phyloP scores from a whole-genome alignment of 2,329 filamentous ascomycete genomes.

The Cadophora gregata region DNA sequence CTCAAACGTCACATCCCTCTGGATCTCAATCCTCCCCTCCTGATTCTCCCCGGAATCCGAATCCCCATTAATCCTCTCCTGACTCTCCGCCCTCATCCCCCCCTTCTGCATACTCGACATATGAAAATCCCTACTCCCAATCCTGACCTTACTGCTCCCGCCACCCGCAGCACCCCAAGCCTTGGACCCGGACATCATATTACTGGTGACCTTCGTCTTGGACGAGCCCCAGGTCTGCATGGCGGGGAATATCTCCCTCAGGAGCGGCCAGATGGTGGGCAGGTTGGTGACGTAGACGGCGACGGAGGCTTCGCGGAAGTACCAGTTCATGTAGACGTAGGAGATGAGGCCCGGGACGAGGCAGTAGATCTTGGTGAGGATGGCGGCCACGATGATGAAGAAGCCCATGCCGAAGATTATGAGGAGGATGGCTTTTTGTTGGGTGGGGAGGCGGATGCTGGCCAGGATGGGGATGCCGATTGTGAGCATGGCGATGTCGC shows the following conservation, averaged over 20 bases:
- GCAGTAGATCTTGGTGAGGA: conserved; percentile 56
- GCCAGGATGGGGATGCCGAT: conserved; percentile 55
- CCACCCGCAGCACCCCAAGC: background rate
- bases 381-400: conserved; percentile 52
- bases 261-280: conserved; percentile 56
- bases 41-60: conserved; percentile 8
- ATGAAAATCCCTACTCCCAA: conserved; percentile 6
- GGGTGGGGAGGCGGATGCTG: conserved; percentile 48
- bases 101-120: conserved; percentile 4
- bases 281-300: conserved; percentile 58
- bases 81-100: conserved; percentile 4
- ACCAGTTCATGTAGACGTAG: conserved; percentile 50
- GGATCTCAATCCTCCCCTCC: conserved; percentile 12
- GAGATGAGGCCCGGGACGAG: conserved; percentile 44
- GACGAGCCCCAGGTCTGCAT: conserved; percentile 17
- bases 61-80: conserved; percentile 17
- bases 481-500: conserved; percentile 54
- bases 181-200: background rate
- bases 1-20: conserved; percentile 14
- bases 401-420: conserved; percentile 56
- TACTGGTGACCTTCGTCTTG: background rate
- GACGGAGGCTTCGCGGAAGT: conserved; percentile 56
- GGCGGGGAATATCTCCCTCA: conserved; percentile 48
- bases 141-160: conserved; percentile 5
- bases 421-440: conserved; percentile 54